phyloP scores from a whole-genome alignment of 768 basidiomycete species.

The Gautieria morchelliformis region DNA sequence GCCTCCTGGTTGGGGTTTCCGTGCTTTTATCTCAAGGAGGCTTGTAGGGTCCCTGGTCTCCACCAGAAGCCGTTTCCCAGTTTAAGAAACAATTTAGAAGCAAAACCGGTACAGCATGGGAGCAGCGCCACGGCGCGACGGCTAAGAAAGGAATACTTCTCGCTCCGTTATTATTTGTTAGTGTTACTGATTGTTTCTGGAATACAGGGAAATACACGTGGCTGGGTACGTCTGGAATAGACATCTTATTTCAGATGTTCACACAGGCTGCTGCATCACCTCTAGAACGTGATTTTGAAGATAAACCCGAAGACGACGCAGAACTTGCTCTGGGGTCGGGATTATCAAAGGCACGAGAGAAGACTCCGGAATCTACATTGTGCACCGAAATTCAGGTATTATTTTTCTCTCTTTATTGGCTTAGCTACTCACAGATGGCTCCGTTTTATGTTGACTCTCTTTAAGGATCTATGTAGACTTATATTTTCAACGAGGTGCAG shows the following conservation, averaged over 20 bases:
- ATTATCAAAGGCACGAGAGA: constrained; percentile 16
- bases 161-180: background rate
- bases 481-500: constrained; percentile 42
- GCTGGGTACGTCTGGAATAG: constrained; percentile 32
- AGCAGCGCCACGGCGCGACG: constrained; percentile 38
- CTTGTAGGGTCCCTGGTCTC: constrained; percentile 37
- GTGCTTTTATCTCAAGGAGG: background rate
- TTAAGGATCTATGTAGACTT: constrained; percentile 36
- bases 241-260: background rate
- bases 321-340: constrained; percentile 11
- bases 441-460: background rate
- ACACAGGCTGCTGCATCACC: background rate
- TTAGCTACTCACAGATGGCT: background rate
- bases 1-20: background rate
- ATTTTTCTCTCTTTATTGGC: background rate
- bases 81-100: constrained; percentile 55
- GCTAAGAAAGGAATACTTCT: constrained; percentile 35
- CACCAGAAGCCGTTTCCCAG: constrained; percentile 31
- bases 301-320: constrained; percentile 24
- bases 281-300: constrained; percentile 43
- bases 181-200: background rate
- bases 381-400: constrained; percentile 35
- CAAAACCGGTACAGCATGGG: constrained; percentile 44
- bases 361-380: constrained; percentile 38
- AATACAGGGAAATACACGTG: constrained; percentile 48